Evolutionary conservation across 1,284 basidiomycete species (phyloP).

Genomic region (Ustilago xerochloae): DNA sequence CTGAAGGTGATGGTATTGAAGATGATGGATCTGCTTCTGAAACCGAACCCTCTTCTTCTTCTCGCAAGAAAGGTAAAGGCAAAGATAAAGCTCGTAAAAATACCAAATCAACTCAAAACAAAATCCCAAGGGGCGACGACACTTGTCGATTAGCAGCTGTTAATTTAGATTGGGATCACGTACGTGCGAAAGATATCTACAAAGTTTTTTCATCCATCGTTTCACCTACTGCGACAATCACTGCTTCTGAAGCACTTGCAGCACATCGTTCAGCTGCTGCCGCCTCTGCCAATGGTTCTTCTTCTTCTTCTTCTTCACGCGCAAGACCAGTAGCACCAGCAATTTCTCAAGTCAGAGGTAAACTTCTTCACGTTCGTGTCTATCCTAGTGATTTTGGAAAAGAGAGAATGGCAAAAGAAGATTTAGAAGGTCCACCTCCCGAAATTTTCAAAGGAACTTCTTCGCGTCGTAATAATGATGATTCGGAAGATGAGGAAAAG

Average conservation of each 20-base stretch:
- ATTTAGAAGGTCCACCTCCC: conserved; percentile 86
- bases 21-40: conserved; percentile 37
- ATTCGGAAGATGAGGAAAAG: conserved; percentile 72
- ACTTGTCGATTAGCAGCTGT: conserved; percentile 82
- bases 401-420: conserved; percentile 85
- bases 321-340: conserved; percentile 36
- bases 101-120: conserved; percentile 68
- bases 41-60: conserved; percentile 66
- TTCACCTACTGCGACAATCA: conserved; percentile 62
- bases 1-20: conserved; percentile 45
- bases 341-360: conserved; percentile 51
- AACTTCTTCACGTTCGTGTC: conserved; percentile 71
- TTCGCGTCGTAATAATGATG: conserved; percentile 72
- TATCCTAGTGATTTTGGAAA: conserved; percentile 96
- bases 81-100: conserved; percentile 27
- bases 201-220: conserved; percentile 92
- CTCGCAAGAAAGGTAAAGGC: conserved; percentile 65
- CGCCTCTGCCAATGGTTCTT: conserved; percentile 6
- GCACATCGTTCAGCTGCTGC: conserved; percentile 21
- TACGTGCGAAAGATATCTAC: conserved; percentile 88
- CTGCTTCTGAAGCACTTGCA: conserved; percentile 38
- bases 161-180: conserved; percentile 98
- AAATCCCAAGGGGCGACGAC: conserved; percentile 57
- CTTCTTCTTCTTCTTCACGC: conserved; percentile 16
- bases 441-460: conserved; percentile 76